Base-by-base conservation (phyloP, 2,329 filamentous ascomycete species). In the Chaetomiaceae sp. region DNA sequence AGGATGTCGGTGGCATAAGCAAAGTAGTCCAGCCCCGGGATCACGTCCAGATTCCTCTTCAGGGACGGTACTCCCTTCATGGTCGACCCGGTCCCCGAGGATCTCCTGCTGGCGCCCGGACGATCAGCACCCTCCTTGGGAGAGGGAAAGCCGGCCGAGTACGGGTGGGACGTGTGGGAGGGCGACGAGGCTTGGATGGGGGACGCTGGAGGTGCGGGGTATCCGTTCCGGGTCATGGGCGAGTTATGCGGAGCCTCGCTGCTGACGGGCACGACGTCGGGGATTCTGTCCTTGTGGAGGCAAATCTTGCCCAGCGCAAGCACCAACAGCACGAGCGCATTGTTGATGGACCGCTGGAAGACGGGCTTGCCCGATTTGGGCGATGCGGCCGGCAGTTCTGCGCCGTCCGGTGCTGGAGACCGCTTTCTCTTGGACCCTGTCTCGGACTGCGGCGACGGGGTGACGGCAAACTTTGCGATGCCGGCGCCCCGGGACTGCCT, bases 11-110 rank as follows among this genome's bases (percentile, higher is more conserved):
- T 87, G 2, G 91, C 92, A 57, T 88, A 85, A 1, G 88, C 88
- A 67, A 91, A 96, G 67, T 96, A 96, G 27, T 91, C 87, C 54
- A 97, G 74, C 0, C 94, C 94, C 0, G 94, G 92, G 56, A 96
- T 88, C 6, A 88, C 80, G 63, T 97, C 91, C 47, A 94, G 78
- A 65, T 95, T 96, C 61, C 80, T 61, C 59, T 66, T 73, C 6
- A 65, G 54, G 7, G 60, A 58, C 3, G 47, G 54, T 8, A 37
- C 49, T 12, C 54, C 27, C 52, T 61, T 59, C n/a, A 44, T 33
- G 15, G 60, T 36, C 39, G 53, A 25, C 12, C 60, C 38, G 59
- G 61, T 56, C 70, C 75, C 63, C 42, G 80, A 84, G 4, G 74
- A 72, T 47, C 81, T 73, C 59, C 81, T 73, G 62, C 76, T 78